Evolutionary conservation across 768 basidiomycete genomes (phyloP), one percentile per base, ranked within the genome.

Genomic region (Termitomyces titanicus): DNA sequence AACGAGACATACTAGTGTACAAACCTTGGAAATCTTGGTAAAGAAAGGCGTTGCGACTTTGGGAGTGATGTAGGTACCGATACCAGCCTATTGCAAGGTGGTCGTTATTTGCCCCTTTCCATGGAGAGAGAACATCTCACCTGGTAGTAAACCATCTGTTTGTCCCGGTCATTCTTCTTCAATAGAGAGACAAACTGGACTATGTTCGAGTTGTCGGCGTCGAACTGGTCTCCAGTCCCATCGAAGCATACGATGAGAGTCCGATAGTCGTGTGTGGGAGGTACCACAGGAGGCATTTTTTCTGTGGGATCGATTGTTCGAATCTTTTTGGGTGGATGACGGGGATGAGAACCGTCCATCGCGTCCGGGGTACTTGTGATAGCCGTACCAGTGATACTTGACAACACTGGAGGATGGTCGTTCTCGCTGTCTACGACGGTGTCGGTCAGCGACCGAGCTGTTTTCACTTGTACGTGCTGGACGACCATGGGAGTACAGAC

Each of bases 61-160:
- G 0, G 74, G 69, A 3, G 72, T 65, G 0, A 70, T 73, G 59
- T 82, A 82, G 3, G 81, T 80, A 4, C 81, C 81, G 39, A 82
- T 80, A 2, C 81, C 81, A 12, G 79, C 60, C 80, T 81, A 53
- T 31, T 45, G 3, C 9, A 15, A 47, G 27, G 2, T 15, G 15
- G 17, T 20, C 22, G 22, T 40, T 1, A 40, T 11, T 13, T 4
- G 15, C 10, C 38, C 17, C 24, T 11, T n/a, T n/a, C n/a, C 11
- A 22, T 13, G 17, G 15, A 11, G n/a, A 17, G 34, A 38, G 22
- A 20, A 35, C 6, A 6, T 53, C 54, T 3, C 42, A 75, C 81
- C 71, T 83, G 82, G 59, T 84, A 84, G 62, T 83, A 84, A 0
- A 81, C 77, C 74, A 81, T 72, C 68, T 84, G 83, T 63, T 81